Evolutionary conservation across 2,329 filamentous ascomycete species (phyloP), one percentile per base, ranked within the genome.

Genomic region (Apiospora phragmitis): DNA sequence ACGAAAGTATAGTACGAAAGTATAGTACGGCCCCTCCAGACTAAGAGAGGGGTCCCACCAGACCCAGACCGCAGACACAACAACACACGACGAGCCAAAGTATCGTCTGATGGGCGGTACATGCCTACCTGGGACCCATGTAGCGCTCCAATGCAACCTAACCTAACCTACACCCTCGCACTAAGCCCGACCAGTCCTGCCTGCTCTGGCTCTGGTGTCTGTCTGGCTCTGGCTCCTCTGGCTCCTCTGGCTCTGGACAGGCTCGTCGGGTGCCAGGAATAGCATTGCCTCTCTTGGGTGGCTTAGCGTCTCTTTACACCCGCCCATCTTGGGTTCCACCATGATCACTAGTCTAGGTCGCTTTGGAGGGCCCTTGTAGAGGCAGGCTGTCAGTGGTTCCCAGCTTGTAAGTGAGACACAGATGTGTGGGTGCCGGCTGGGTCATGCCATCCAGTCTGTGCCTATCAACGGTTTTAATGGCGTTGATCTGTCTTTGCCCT

Each of bases 391-490:
- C 84, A 81, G 79, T 80, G 83, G 76, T 79, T 75, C 77, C 77
- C 80, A 51, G 47, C 43, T 68, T 71, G 68, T 66, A 83, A 85
- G 84, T 87, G 85, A 88, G 85, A 87, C 85, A 85, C 78, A 81
- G 82, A 82, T 82, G 81, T 81, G 80, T 76, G 73, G 72, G 76
- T 76, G 79, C 80, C 77, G 79, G 75, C 79, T 76, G 76, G 70
- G 66, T 62, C 74, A 76, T 75, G 74, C 73, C 73, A 73, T 77
- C 77, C 75, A 78, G 76, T 73, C 71, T 75, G 72, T 79, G 78
- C 77, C 79, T 81, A 80, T 80, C 80, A 77, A 79, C 78, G 79
- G 79, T 75, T 78, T 81, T 80, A 82, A 83, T 81, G 80, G 81
- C 76, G 79, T 82, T 83, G 80, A 83, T 81, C 81, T 70, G 47